Conservation (phyloP, 306 rosid genomes). For the Prinsepia uniflora region DNA sequence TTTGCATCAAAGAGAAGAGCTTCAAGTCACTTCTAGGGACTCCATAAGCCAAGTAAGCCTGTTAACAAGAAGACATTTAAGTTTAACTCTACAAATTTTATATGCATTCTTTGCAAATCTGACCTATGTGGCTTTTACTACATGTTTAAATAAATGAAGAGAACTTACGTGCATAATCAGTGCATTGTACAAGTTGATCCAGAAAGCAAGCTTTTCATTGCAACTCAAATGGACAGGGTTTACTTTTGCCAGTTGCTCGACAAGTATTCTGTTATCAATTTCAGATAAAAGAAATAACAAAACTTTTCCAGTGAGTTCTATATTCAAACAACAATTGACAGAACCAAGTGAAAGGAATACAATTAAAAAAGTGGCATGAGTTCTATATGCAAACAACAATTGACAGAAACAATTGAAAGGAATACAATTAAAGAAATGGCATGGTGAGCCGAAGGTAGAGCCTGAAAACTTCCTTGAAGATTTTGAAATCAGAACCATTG, state of each 20-base stretch:
- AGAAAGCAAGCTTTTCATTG: constrained; percentile 66
- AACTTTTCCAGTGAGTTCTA: background rate
- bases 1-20: constrained; percentile 72
- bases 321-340: background rate
- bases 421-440: background rate
- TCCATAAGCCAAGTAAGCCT: constrained; percentile 83
- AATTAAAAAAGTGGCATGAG: background rate
- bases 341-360: background rate
- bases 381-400: constrained; percentile 1
- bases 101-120: background rate
- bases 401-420: background rate
- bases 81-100: background rate
- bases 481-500: background rate
- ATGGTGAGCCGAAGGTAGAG: background rate
- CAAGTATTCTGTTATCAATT: constrained; percentile 52
- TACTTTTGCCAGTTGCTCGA: constrained; percentile 70
- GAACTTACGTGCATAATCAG: constrained; percentile 69
- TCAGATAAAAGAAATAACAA: background rate
- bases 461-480: background rate
- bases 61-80: constrained; percentile 11
- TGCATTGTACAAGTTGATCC: constrained; percentile 74
- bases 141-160: background rate
- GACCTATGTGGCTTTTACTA: background rate
- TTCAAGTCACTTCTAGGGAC: constrained; percentile 77
- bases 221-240: constrained; percentile 57